A percentile compares a stretch with the other conserved stretches of the same genome.
These are phyloP conservation scores for Xylaria arbuscula DNA, from an alignment of 2,329 filamentous ascomycete genomes.

Conservation along the genomic window DNA sequence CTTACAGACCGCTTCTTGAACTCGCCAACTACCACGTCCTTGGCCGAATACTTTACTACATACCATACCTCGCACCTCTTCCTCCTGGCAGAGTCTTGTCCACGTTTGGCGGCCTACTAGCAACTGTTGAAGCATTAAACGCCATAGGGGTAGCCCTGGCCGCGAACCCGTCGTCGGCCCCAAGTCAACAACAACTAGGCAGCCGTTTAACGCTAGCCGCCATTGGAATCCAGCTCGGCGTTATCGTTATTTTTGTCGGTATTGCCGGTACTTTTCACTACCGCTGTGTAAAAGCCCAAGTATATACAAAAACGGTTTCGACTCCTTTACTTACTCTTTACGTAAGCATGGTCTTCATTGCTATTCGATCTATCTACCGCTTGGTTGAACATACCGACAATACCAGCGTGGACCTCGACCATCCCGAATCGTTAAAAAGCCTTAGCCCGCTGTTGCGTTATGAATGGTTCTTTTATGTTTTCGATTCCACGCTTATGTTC, in stretches of 20 bases:
- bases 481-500: conserved; percentile 58
- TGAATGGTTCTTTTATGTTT: conserved; percentile 61
- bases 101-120: conserved; percentile 60
- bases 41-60: conserved; percentile 69
- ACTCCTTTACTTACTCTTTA: conserved; percentile 56
- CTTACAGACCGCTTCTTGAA: conserved; percentile 66
- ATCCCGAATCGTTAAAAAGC: conserved; percentile 45
- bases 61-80: conserved; percentile 69
- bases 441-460: conserved; percentile 55
- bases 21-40: conserved; percentile 74
- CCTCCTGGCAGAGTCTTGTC: conserved; percentile 58
- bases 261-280: conserved; percentile 60
- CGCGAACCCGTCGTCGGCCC: conserved; percentile 52
- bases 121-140: conserved; percentile 60
- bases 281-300: conserved; percentile 45
- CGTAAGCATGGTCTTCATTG: conserved; percentile 57
- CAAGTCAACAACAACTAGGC: conserved; percentile 50
- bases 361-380: conserved; percentile 62
- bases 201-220: conserved; percentile 55
- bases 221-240: conserved; percentile 59
- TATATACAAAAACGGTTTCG: conserved; percentile 37
- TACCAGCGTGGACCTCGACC: conserved; percentile 50
- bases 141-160: conserved; percentile 56
- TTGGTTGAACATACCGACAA: conserved; percentile 58
- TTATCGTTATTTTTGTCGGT: conserved; percentile 58